A percentile compares a stretch with the other conserved stretches of the same genome.
These are phyloP conservation scores for Hymenoscyphus linearis DNA, from an alignment of 2,329 filamentous ascomycete genomes.

Conservation along the genomic window DNA sequence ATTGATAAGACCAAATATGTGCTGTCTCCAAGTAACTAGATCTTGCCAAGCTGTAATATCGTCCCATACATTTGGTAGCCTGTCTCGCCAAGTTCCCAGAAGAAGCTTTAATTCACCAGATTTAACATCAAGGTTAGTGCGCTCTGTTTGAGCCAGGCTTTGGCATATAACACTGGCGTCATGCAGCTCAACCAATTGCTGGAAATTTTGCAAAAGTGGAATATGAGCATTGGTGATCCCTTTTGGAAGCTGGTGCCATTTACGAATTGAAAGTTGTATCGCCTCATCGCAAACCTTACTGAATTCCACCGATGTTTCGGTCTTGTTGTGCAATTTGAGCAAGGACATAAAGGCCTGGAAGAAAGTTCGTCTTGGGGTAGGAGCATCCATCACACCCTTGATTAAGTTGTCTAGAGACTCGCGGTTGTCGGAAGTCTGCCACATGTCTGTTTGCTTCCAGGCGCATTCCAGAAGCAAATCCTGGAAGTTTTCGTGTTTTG, in stretches of 20 bases:
- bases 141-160: constrained; percentile 80
- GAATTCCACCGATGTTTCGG: constrained; percentile 76
- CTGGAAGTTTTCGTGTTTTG: constrained; percentile 98
- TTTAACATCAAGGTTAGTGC: constrained; percentile 83
- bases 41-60: constrained; percentile 99
- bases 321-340: constrained; percentile 87
- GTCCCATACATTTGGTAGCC: constrained; percentile 96
- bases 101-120: constrained; percentile 93
- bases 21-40: constrained; percentile 97
- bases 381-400: constrained; percentile 95
- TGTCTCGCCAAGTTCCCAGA: constrained; percentile 90
- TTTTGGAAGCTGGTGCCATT: constrained; percentile 97
- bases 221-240: constrained; percentile 93
- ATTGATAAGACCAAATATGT: constrained; percentile 98
- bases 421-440: constrained; percentile 78
- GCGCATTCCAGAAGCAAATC: constrained; percentile 92
- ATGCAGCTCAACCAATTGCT: constrained; percentile 93
- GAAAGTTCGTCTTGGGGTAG: constrained; percentile 87
- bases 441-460: constrained; percentile 94
- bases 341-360: constrained; percentile 98
- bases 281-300: constrained; percentile 90
- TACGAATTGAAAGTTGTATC: constrained; percentile 92
- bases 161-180: constrained; percentile 96
- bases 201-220: constrained; percentile 92
- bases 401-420: constrained; percentile 90